Evolutionary conservation across 2,329 filamentous ascomycete genomes (phyloP), one percentile per base, ranked within the genome.

Genomic region (Hymenoscyphus fructigenus): DNA sequence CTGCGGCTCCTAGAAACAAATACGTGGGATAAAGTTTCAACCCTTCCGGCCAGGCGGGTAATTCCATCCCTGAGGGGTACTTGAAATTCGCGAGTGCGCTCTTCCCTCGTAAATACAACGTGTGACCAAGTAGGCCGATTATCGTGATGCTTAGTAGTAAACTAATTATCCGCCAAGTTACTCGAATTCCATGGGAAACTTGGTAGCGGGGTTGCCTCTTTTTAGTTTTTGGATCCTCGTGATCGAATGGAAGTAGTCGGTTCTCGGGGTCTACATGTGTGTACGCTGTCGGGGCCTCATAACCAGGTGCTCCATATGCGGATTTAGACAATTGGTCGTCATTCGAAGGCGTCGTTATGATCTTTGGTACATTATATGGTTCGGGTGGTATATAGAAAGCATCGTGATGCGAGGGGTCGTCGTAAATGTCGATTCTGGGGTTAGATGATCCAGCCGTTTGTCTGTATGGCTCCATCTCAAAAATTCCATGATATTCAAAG

Each of bases 361-460:
- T 26, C 26, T 15, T 26, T 5, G 58, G 28, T 2, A 14, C 34
- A 5, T 50, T 17, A 17, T 44, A 60, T 15, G 36, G 20, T 26
- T 60, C 36, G 34, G 36, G 36, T 15, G 32, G 17, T 32, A 32
- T 32, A 10, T 34, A n/a, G 20, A 57, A 28, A 12, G 58, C 17
- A 20, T 17, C 20, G 38, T 60, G 34, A 32, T 26, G 28, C 3
- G 58, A 44, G 26, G 32, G 58, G 17, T 17, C 12, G 17, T 44
- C 34, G 58, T 60, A 60, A n/a, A 47, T 60, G 12, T 60, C 58
- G 34, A 60, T 26, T 23, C 58, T 34, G 6, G 58, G 58, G 58
- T 60, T 50, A 14, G 58, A 47, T 10, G 23, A 12, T 29, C 14
- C n/a, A 15, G 17, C 58, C 28, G 32, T 38, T n/a, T 47, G 58